Conservation (phyloP, 2,329 filamentous ascomycete species). For the Hypomyces rosellus region DNA sequence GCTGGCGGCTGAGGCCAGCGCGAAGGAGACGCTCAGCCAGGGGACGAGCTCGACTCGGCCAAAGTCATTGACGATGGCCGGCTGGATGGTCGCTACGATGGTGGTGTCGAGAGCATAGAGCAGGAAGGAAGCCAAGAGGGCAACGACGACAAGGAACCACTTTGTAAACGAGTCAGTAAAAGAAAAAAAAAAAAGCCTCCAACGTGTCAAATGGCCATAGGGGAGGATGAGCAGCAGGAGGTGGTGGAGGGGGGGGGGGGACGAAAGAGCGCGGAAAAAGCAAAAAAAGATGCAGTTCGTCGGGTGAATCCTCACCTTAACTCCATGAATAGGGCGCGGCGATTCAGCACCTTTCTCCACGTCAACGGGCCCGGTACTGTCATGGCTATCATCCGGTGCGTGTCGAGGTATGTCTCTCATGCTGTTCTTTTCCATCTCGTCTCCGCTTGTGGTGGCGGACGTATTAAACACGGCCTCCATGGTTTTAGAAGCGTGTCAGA, state of each 20-base stretch:
- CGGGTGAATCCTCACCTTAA: not conserved
- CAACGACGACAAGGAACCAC: conserved; percentile 14
- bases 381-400: not conserved
- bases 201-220: too few relatives aligned
- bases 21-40: not conserved
- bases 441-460: not conserved
- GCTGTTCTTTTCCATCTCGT: not conserved
- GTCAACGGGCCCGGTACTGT: not conserved
- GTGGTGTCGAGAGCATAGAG: conserved; percentile 38
- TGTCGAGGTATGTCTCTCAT: not conserved
- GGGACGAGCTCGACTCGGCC: conserved; percentile 19
- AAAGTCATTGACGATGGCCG: conserved; percentile 30
- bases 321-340: conserved; percentile 6
- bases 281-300: too few relatives aligned
- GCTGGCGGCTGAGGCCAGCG: not conserved
- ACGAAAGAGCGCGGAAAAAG: not conserved
- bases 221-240: not conserved
- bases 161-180: conserved; percentile 3
- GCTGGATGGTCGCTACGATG: conserved; percentile 40
- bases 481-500: not conserved
- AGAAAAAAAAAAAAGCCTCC: too few relatives aligned
- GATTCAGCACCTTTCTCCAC: not conserved
- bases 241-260: too few relatives aligned
- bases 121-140: conserved; percentile 17
- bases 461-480: not conserved